Evolutionary conservation across 1,284 basidiomycete species (phyloP).

Genomic region (Polyporus tsugae): DNA sequence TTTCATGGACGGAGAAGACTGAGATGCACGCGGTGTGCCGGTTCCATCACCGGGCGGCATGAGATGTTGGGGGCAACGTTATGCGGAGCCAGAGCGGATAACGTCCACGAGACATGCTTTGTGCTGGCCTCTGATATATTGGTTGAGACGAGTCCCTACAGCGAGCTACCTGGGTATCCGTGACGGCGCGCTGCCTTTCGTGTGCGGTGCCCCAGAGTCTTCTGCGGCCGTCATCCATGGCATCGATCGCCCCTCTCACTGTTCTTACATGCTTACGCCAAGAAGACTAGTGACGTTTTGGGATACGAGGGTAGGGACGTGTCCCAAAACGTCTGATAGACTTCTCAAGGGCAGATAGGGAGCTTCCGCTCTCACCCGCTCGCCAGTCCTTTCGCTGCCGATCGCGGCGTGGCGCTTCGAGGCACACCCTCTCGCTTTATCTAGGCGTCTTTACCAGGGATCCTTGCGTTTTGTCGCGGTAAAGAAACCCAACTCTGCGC

Average conservation of each 20-base stretch:
- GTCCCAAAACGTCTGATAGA: not conserved
- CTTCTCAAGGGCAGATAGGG: not conserved
- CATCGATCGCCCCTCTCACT: not conserved
- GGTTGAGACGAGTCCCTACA: not conserved
- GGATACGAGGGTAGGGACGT: not conserved
- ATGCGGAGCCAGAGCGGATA: not conserved
- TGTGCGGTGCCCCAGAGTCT: not conserved
- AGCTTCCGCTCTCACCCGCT: not conserved
- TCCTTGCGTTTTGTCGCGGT: too few species aligned
- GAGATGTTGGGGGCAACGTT: not conserved
- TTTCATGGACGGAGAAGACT: slow-evolving; percentile 1
- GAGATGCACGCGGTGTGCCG: not conserved
- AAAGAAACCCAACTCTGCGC: too few species aligned
- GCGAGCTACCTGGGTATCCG: not conserved
- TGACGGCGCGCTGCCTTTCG: not conserved
- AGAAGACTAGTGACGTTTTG: not conserved
- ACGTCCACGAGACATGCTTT: not conserved
- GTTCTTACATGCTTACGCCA: not conserved
- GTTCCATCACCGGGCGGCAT: slow-evolving; percentile 3
- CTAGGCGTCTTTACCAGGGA: not conserved
- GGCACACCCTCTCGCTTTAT: not conserved
- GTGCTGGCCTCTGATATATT: not conserved
- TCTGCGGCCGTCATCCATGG: not conserved
- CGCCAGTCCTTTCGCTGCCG: not conserved
- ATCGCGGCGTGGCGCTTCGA: not conserved